Evolutionary conservation across 441 rosid species (phyloP), one percentile per base, ranked within the genome.

Genomic region (Erodium moschatum): DNA sequence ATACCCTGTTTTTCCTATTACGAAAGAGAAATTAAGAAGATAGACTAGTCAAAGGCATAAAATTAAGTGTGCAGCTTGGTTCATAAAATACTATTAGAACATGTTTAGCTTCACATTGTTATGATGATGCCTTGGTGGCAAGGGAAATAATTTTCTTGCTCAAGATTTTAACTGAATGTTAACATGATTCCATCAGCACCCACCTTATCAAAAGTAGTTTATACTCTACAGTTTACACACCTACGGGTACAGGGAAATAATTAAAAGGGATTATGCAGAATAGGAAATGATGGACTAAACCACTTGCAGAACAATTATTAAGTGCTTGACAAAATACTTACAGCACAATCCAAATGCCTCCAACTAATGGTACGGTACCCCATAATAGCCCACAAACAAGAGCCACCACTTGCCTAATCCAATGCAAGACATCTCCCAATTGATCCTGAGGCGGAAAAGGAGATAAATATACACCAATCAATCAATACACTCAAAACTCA

Each of bases 391-490:
- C 98, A 73, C 88, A 87, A n/a, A 85, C 24, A 58, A 93, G 75
- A 20, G 88, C 96, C 70, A 87, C 84, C n/a, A 76, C 84, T 82
- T 93, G 98, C 67, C 97, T 79, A 74, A 87, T 87, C 98, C 98
- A 93, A 77, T 93, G 98, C 86, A 93, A 80, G 29, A 86, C 97
- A 85, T 94, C 99, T 78, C 99, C 99, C 70, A 94, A 69, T 85
- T 89, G 97, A 85, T 94, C 99, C 99, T 94, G 82, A 62, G 24
- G 6, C 72, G 72, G 77, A 72, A 21, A 75, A 68, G 4, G n/a
- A 44, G 9, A 11, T 44, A 44, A 44, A 11, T 44, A 44, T 44
- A 44, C 50, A 50, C 4, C 1, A 29, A 44, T 44, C 15, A 44
- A 44, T 44, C n/a, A 1, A 44, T 44, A 12, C n/a, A 35, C 8